Percentiles rank a stretch among this genome's conserved stretches.
Conservation (phyloP, 2,329 filamentous ascomycete species). For the Coleophoma cylindrospora region DNA sequence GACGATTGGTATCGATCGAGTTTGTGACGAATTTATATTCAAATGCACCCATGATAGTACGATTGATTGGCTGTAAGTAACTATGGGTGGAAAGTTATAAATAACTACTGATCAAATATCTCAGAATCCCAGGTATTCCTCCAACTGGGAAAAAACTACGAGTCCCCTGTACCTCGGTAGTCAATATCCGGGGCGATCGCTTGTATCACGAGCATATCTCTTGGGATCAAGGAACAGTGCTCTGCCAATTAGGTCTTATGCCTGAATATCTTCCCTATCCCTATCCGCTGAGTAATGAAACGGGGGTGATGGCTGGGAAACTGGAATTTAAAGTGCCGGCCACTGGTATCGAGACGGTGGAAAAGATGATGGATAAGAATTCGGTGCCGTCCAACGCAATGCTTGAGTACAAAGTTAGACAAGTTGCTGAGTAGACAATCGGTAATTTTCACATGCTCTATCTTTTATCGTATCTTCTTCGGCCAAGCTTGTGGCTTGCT, state of each 20-base stretch:
- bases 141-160: slow-evolving; percentile 47
- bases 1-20: slow-evolving; percentile 65
- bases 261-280: slow-evolving; percentile 33
- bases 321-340: slow-evolving; percentile 58
- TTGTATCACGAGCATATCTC: slow-evolving; percentile 67
- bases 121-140: slow-evolving; percentile 51
- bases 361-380: slow-evolving; percentile 42
- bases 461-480: too few relatives aligned
- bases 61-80: slow-evolving; percentile 64
- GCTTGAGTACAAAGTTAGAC: slow-evolving; percentile 25
- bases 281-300: slow-evolving; percentile 35
- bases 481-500: too few relatives aligned
- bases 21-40: slow-evolving; percentile 68
- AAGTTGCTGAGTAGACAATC: slow-evolving; percentile 21
- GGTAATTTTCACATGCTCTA: too few relatives aligned
- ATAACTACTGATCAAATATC: neutral
- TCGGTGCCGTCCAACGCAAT: slow-evolving; percentile 51
- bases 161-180: slow-evolving; percentile 60
- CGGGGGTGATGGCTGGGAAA: slow-evolving; percentile 23
- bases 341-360: slow-evolving; percentile 48
- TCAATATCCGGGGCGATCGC: slow-evolving; percentile 63
- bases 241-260: slow-evolving; percentile 57
- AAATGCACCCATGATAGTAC: slow-evolving; percentile 56
- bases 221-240: slow-evolving; percentile 62
- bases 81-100: neutral